phyloP scores from a whole-genome alignment of 208 protist genomes.

The Angomonas deanei region DNA sequence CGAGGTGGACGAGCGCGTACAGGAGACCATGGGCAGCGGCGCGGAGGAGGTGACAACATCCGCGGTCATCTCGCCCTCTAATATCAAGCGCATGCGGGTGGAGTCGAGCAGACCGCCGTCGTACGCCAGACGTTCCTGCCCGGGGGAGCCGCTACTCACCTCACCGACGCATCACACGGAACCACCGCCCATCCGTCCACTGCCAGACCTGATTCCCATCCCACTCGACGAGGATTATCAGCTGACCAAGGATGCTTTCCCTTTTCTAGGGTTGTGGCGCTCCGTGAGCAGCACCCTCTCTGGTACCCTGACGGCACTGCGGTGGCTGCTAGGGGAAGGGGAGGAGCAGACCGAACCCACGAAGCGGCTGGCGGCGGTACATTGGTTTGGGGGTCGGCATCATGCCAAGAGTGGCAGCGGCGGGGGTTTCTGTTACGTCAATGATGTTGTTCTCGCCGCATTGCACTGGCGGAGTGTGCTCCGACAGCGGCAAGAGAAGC shows the following conservation, averaged over 20 bases:
- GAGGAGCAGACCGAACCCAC: background rate
- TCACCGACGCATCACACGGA: background rate
- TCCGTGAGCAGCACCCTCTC: slow-evolving; percentile 28
- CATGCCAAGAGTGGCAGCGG: slow-evolving; percentile 86
- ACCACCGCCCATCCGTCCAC: slow-evolving; percentile 2
- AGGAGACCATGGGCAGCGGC: slow-evolving; percentile 3
- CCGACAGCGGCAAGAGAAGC: background rate
- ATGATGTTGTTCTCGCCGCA: slow-evolving; percentile 98
- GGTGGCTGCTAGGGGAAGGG: slow-evolving; percentile 17
- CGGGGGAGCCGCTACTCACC: too few species aligned
- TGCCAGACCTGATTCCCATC: slow-evolving; percentile 24
- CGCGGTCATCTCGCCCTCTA: slow-evolving; percentile 6
- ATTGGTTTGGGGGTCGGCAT: slow-evolving; percentile 97
- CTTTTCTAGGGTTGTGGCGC: slow-evolving; percentile 45
- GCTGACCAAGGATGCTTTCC: slow-evolving; percentile 21
- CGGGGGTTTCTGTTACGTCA: slow-evolving; percentile 98
- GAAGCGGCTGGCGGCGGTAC: slow-evolving; percentile 87
- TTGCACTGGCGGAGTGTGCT: slow-evolving; percentile 92
- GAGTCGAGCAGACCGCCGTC: background rate
- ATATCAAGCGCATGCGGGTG: background rate
- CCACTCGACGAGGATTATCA: slow-evolving; percentile 21
- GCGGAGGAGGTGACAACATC: slow-evolving; percentile 18
- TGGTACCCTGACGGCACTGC: slow-evolving; percentile 35
- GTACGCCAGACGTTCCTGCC: background rate
- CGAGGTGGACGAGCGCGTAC: slow-evolving; percentile 27